Evolutionary conservation across 345 rosid genomes (phyloP).

Genomic region (Gossypium australe): DNA sequence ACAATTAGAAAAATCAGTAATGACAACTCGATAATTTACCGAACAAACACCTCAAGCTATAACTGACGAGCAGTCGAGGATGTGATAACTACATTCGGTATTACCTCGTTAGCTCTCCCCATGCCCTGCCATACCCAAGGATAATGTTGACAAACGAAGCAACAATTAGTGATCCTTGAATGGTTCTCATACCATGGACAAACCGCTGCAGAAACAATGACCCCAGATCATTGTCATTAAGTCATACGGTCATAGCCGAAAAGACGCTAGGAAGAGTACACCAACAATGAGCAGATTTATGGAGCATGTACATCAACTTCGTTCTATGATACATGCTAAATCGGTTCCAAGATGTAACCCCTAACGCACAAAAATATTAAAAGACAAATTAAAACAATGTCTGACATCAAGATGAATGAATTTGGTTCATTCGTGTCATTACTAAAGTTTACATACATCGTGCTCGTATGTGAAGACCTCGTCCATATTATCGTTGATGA

Average conservation of each 20-base stretch:
- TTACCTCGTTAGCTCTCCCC: constrained; percentile 82
- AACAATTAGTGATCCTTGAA: constrained; percentile 89
- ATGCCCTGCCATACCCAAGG: constrained; percentile 62
- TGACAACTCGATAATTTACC: neutral
- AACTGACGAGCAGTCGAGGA: neutral
- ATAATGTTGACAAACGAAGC: constrained; percentile 77
- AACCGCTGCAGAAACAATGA: constrained; percentile 64
- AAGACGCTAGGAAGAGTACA: neutral
- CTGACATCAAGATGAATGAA: neutral
- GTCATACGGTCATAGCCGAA: neutral
- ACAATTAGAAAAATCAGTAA: neutral
- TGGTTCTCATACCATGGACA: constrained; percentile 66
- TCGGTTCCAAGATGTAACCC: neutral
- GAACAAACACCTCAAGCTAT: neutral
- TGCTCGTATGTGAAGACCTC: constrained; percentile 46
- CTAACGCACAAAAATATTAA: too few species aligned
- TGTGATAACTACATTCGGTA: neutral
- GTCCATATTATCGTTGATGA: constrained; percentile 57
- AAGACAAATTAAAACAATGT: neutral
- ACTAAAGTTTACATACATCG: constrained; percentile 39
- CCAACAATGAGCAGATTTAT: neutral
- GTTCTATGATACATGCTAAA: neutral
- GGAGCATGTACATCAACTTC: neutral
- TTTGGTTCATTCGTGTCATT: neutral
- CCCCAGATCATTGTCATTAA: constrained; percentile 10